Evolutionary conservation across 768 basidiomycete species (phyloP), one percentile per base, ranked within the genome.

Genomic region (Rhizopogon vesiculosus): DNA sequence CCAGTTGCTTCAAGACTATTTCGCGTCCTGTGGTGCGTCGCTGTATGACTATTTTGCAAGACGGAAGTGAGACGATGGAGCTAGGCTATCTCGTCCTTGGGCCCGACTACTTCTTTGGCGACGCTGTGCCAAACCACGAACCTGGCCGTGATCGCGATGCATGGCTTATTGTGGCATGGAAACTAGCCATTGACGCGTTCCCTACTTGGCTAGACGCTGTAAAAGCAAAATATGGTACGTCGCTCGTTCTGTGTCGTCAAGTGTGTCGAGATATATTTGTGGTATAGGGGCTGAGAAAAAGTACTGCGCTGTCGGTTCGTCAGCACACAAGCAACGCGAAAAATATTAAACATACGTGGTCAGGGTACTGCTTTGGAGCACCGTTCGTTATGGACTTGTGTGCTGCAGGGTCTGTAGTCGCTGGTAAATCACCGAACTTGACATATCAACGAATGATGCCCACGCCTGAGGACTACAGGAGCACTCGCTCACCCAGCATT

Each of bases 71-170:
- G 22, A 33, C 13, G 15, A 2, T 28, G 28, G 5, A 41, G 46
- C 31, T 43, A 86, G 84, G 84, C 0, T 86, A 79, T 64, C 61
- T 75, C 50, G 81, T 86, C 0, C 63, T 85, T 7, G 83, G 81
- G 1, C 72, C 80, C 7, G 85, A 87, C 60, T 86, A 83, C 60
- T 82, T 86, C 67, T 75, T 82, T 55, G 83, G 83, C 6, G 73
- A 77, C 44, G 63, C 73, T 5, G 57, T 81, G 3, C 59, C 74
- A 35, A 59, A 66, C 3, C 70, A 78, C 56, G 68, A 72, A 10
- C 56, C 62, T 3, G 60, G 31, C 5, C 3, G 1, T 1, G 74
- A 81, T 54, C 66, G 66, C 39, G 2, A 19, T 0, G 71, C 66
- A 0, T 85, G 82, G 82, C 61, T 76, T 13, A 45, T 51, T 0